phyloP scores from a whole-genome alignment of 768 basidiomycete species.

The Phaeotremella skinneri region DNA sequence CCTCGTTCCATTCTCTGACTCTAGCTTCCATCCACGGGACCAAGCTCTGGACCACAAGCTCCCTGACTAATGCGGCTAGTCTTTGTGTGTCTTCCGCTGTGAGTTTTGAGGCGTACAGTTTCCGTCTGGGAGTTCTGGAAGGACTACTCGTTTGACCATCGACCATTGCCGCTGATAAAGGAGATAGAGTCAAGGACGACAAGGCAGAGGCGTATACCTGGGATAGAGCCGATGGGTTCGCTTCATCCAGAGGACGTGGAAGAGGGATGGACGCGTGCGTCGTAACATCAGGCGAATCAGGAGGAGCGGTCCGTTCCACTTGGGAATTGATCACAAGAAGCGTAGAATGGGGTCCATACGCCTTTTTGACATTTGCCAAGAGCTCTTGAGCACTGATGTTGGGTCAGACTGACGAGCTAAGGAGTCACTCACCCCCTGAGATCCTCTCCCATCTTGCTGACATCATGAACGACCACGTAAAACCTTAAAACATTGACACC shows the following conservation, averaged over 20 bases:
- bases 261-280: constrained; percentile 41
- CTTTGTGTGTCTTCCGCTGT: constrained; percentile 41
- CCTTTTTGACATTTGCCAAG: constrained; percentile 45
- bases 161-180: constrained; percentile 11
- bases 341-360: constrained; percentile 49
- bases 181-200: constrained; percentile 39
- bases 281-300: constrained; percentile 30
- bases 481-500: constrained; percentile 38
- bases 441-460: constrained; percentile 32
- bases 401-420: background rate
- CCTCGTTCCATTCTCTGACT: constrained; percentile 89
- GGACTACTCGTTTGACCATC: constrained; percentile 20
- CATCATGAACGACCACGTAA: constrained; percentile 51
- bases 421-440: constrained; percentile 29
- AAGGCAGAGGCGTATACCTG: constrained; percentile 45
- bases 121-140: constrained; percentile 23
- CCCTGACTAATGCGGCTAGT: constrained; percentile 68
- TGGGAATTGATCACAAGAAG: constrained; percentile 49
- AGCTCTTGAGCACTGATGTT: constrained; percentile 39
- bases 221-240: constrained; percentile 34
- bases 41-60: constrained; percentile 83
- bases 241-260: constrained; percentile 34
- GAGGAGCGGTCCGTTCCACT: constrained; percentile 14
- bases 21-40: constrained; percentile 96
- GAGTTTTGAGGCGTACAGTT: constrained; percentile 35